Evolutionary conservation across 2,329 filamentous ascomycete species (phyloP).

Genomic region (Fusarium graminum): DNA sequence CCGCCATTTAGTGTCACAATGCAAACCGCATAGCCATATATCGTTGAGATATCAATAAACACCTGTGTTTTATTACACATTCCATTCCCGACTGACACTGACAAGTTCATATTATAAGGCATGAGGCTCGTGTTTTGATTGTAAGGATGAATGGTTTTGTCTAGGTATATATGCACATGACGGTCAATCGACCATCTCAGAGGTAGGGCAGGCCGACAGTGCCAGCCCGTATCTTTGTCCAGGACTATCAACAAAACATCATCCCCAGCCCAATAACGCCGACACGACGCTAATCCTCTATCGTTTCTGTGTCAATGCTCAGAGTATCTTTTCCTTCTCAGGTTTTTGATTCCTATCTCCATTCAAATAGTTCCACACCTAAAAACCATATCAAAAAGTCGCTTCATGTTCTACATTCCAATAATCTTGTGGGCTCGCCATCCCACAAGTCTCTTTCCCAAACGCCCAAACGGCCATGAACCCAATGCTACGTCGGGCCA

Average conservation of each 20-base stretch:
- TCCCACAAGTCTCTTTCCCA: constrained; percentile 39
- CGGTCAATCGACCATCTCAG: constrained; percentile 1
- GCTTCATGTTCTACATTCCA: constrained; percentile 37
- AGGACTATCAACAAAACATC: constrained; percentile 3
- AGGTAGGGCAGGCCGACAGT: constrained; percentile 7
- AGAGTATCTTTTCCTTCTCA: background rate
- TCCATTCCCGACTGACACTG: too few relatives aligned
- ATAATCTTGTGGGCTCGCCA: constrained; percentile 26
- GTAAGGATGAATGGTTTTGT: constrained; percentile 9
- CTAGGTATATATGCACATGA: constrained; percentile 26
- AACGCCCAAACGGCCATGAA: constrained; percentile 41
- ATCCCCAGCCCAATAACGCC: constrained; percentile 26
- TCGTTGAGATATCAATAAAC: too few relatives aligned
- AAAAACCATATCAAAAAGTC: constrained; percentile 16
- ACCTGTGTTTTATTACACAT: background rate
- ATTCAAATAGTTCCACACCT: constrained; percentile 5
- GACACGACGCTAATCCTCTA: constrained; percentile 29
- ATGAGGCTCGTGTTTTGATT: background rate
- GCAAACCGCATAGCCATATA: background rate
- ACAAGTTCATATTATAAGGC: background rate
- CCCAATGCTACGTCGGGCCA: constrained; percentile 32
- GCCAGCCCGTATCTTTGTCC: constrained; percentile 2
- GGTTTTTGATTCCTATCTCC: constrained; percentile 15
- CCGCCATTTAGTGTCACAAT: background rate
- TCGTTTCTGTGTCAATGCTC: constrained; percentile 26